Base-by-base conservation (phyloP, 1,284 basidiomycete genomes). In the Fomes fomentarius region DNA sequence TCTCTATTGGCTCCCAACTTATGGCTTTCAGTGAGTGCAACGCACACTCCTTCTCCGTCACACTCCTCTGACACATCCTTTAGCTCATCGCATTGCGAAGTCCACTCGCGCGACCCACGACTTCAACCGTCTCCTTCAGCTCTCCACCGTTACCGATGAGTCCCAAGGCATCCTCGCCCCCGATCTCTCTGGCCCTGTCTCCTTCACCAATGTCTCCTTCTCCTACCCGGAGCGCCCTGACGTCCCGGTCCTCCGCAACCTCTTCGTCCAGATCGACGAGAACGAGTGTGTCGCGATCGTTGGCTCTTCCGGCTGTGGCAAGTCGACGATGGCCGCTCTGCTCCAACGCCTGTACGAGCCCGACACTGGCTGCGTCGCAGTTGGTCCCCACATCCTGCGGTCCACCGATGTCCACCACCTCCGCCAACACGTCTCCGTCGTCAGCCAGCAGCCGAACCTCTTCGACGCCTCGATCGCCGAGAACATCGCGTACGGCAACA, bases 261-360 rank as follows among this genome's bases (percentile, higher is more conserved):
- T 94, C 50, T 82, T 82, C 40, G 79, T 97, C 61, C 69, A 75
- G 15, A 77, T 96, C 64, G 62, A 67, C 1, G 76, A 85, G 2
- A 89, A 91, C 49, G 91, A 96, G 71, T 90, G 85, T 50, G 89
- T 96, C 22, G 94, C 93, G 0, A 80, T 97, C 54, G 93, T 97
- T 14, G 94, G 94, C 9, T 74, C 89, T 0, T 95, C 93, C 1
- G 94, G 94, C 0, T 91, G 84, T 15, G 94, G 94, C 47, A 96
- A 96, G 74, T 93, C 91, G 17, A 96, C 94, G 1, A 78, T 96
- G 60, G 87, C 90, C 0, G 77, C 88, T 0, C 78, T 98, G 3
- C 75, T 97, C 2, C 93, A 97, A 69, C 77, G 94, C 0, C 74
- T 97, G 19, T 97, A 96, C 74, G 89, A 94, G 64, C 93, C 94